Conservation (phyloP, 805 yeast species). For the Candida argentea region DNA sequence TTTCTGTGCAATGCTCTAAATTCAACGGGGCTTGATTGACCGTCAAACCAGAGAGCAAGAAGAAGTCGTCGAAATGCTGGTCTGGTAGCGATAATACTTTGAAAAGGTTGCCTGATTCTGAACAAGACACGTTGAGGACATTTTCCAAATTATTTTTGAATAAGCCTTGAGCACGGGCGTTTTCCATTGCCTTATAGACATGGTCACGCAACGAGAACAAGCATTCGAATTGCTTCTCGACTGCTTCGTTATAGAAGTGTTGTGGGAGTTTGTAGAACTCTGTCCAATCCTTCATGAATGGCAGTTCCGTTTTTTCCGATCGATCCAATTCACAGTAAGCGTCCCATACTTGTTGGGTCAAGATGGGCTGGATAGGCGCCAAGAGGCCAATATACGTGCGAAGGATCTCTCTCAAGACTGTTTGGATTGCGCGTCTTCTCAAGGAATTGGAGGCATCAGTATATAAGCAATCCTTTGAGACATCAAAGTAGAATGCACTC, state of each 20-base stretch:
- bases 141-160: constrained; percentile 54
- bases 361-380: constrained; percentile 74
- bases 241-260: constrained; percentile 18
- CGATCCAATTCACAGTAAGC: constrained; percentile 24
- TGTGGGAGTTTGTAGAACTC: constrained; percentile 21
- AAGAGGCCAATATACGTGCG: constrained; percentile 54
- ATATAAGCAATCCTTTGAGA: constrained; percentile 77
- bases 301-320: constrained; percentile 23
- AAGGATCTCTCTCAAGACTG: constrained; percentile 53
- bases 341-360: constrained; percentile 86
- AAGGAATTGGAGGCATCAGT: constrained; percentile 44
- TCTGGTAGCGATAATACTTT: no score
- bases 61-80: constrained; percentile 20
- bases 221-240: constrained; percentile 34
- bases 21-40: no score
- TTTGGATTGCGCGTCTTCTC: constrained; percentile 52
- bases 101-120: no score
- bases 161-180: constrained; percentile 42
- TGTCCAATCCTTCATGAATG: constrained; percentile 37
- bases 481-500: constrained; percentile 79
- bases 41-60: no score
- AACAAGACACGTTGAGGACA: no score
- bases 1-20: no score
- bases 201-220: constrained; percentile 40
- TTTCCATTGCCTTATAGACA: constrained; percentile 44